Percentiles rank a stretch among this genome's conserved stretches.
Conservation (phyloP, 192 early-diverging fungal genomes). For the Coemansia sp. region DNA sequence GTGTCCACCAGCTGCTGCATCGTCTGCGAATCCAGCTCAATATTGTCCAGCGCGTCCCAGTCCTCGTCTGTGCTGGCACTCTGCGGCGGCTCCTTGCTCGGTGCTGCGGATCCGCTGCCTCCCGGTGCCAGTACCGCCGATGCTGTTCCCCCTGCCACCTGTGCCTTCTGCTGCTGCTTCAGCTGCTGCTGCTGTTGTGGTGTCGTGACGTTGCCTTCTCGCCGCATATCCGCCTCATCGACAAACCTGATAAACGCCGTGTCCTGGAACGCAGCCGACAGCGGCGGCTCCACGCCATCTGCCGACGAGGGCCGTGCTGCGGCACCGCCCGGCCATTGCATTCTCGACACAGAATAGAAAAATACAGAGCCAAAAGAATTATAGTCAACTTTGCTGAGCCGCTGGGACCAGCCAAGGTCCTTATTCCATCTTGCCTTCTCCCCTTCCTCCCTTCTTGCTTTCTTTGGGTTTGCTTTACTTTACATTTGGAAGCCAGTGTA, state of each 20-base stretch:
- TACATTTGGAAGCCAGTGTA: too few species aligned
- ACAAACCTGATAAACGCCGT: slow-evolving; percentile 17
- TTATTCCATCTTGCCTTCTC: too few species aligned
- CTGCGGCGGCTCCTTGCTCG: too few species aligned
- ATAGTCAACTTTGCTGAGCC: too few species aligned
- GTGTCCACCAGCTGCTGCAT: slow-evolving; percentile 36
- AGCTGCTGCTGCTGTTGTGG: neutral
- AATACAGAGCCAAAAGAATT: neutral
- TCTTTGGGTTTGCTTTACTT: too few species aligned
- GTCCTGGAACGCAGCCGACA: slow-evolving; percentile 28
- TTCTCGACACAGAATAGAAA: slow-evolving; percentile 5
- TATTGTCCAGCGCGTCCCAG: slow-evolving; percentile 23
- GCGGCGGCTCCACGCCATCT: slow-evolving; percentile 6
- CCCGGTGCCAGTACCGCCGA: neutral
- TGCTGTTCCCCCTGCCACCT: too few species aligned
- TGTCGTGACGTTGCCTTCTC: neutral
- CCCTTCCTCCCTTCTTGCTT: neutral
- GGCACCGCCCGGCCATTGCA: slow-evolving; percentile 29
- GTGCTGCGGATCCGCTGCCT: too few species aligned
- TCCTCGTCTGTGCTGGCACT: slow-evolving; percentile 4
- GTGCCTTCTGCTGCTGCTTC: neutral
- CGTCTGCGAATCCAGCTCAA: slow-evolving; percentile 35
- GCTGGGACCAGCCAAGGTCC: too few species aligned
- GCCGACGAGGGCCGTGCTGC: slow-evolving; percentile 5
- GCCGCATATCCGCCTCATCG: slow-evolving; percentile 12